Percentiles rank a stretch among this genome's conserved stretches.
phyloP scores from a whole-genome alignment of 1,139 yeast species.

The Pichia sp. region DNA sequence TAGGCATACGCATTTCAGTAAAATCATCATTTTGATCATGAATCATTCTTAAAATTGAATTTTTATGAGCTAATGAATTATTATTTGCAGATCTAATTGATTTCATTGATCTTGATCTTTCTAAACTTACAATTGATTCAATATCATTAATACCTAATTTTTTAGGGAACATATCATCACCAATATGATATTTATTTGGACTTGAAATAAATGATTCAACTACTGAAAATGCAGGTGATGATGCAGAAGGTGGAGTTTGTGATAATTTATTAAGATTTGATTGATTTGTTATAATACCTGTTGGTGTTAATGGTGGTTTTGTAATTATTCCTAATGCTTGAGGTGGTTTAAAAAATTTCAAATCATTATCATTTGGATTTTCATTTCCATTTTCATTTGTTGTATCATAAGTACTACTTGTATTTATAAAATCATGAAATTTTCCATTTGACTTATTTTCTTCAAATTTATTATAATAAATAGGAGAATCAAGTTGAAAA shows the following conservation, averaged over 20 bases:
- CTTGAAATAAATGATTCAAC: constrained; percentile 17
- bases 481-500: neutral
- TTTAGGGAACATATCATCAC: constrained; percentile 70
- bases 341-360: constrained; percentile 10
- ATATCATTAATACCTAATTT: constrained; percentile 61
- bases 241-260: constrained; percentile 10
- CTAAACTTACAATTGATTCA: constrained; percentile 66
- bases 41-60: constrained; percentile 15
- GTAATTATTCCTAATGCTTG: constrained; percentile 1
- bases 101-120: constrained; percentile 57
- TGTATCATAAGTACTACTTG: constrained; percentile 3
- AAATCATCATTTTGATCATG: constrained; percentile 16
- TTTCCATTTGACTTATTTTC: constrained; percentile 1
- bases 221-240: constrained; percentile 12
- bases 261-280: neutral
- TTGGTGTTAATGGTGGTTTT: neutral
- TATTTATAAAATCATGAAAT: neutral
- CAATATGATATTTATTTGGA: constrained; percentile 30
- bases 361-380: neutral
- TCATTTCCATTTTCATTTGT: neutral
- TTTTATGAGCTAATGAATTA: neutral
- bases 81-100: constrained; percentile 20
- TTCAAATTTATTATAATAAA: neutral
- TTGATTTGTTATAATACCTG: neutral
- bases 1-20: constrained; percentile 39